Evolutionary conservation across 371 early-diverging fungal genomes (phyloP), one percentile per base, ranked within the genome.

Genomic region (Lichtheimia hyalospora): DNA sequence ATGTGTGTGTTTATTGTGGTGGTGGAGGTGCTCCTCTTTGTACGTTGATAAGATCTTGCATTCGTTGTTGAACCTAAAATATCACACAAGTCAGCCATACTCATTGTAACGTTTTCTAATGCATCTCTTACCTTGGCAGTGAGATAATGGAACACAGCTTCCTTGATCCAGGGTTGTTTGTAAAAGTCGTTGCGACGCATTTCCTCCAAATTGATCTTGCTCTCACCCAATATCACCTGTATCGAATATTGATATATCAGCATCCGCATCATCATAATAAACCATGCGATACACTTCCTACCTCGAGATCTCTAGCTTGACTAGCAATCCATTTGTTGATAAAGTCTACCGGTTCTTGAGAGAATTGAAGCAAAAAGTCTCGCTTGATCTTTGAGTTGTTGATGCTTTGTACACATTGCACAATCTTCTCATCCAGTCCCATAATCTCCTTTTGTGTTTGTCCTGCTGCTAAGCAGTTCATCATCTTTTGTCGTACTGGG

Each of bases 251-350:
- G n/a, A n/a, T n/a, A n/a, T n/a, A n/a, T n/a, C n/a, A n/a, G n/a
- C n/a, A n/a, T n/a, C n/a, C n/a, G n/a, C 16, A 44, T 15, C 14
- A 34, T 14, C 25, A 43, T 41, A 27, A 2, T 16, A 42, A 13
- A 58, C 16, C 40, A 39, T 24, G 20, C 34, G 1, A 39, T 18
- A 4, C 18, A 39, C 1, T 24, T 10, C 49, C 43, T 51, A 88
- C 87, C 75, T 96, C 94, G 64, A 97, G 69, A 75, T 98, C 97
- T 52, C 93, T 81, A 59, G 90, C 88, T 76, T 97, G 96, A 68
- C 89, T 89, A 12, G 91, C 95, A 25, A 96, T 81, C 95, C 95
- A 96, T 57, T 89, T 83, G 68, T 96, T 92, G 63, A 96, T 86
- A 70, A 97, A 96, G 25, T 86, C 89, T 21, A 90, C 90, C 0